These are phyloP conservation scores for Trifolium pratense DNA, from an alignment of 306 rosid genomes.

Conservation along the genomic window DNA sequence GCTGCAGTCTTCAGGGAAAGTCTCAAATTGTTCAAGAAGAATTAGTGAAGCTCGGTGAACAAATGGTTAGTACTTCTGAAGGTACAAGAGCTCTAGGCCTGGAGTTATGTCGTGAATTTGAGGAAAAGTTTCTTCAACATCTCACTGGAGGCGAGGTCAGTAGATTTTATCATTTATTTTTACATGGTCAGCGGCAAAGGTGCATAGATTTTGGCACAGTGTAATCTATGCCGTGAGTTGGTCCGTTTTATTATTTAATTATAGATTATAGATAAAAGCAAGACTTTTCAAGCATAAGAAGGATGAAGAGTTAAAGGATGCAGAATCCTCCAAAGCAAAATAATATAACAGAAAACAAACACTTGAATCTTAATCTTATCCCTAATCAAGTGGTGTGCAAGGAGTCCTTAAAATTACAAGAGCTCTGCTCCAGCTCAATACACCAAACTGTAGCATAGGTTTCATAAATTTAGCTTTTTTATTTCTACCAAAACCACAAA, in stretches of 20 bases:
- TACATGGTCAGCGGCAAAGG: constrained; percentile 18
- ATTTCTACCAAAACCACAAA: constrained; percentile 18
- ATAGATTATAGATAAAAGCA: constrained; percentile 24
- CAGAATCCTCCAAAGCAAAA: constrained; percentile 21
- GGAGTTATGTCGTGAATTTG: constrained; percentile 98
- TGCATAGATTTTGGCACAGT: constrained; percentile 20
- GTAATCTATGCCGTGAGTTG: constrained; percentile 22
- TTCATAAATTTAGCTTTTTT: constrained; percentile 4
- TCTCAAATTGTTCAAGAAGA: constrained; percentile 94
- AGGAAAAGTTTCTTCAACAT: constrained; percentile 96
- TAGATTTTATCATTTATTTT: constrained; percentile 31
- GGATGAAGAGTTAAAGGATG: constrained; percentile 1
- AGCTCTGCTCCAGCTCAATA: constrained; percentile 18
- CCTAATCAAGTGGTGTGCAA: constrained; percentile 7
- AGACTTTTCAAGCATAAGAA: constrained; percentile 27
- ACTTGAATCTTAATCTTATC: neutral
- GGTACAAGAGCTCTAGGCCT: constrained; percentile 96
- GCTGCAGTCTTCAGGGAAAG: constrained; percentile 78
- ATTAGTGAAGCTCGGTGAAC: constrained; percentile 85
- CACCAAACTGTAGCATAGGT: constrained; percentile 5
- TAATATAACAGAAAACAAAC: neutral
- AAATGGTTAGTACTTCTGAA: constrained; percentile 87
- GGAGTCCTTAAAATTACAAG: neutral
- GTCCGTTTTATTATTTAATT: constrained; percentile 36
- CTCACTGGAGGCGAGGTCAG: constrained; percentile 97